A percentile compares a stretch with the other conserved stretches of the same genome.
Conservation (phyloP, 441 rosid species). For the Corymbia citriodora region DNA sequence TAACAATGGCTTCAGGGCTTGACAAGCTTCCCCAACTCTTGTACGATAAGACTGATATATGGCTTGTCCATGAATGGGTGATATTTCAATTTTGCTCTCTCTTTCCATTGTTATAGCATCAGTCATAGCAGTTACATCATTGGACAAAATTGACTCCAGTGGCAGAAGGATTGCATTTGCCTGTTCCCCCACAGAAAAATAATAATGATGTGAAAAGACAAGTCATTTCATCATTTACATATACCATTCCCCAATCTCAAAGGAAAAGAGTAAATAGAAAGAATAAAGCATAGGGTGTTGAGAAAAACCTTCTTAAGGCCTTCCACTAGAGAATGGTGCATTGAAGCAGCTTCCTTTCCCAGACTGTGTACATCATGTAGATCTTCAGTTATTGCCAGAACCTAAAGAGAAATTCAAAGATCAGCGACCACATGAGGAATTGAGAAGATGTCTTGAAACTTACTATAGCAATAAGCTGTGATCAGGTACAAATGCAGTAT, state of each 20-base stretch:
- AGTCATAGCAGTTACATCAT: constrained; percentile 88
- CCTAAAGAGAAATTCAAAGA: constrained; percentile 40
- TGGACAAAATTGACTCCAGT: constrained; percentile 67
- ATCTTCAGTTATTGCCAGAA: constrained; percentile 88
- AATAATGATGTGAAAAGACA: neutral
- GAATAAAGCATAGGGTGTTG: neutral
- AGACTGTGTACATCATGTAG: constrained; percentile 83
- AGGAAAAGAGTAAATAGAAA: constrained; percentile 1
- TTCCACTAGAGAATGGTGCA: constrained; percentile 71
- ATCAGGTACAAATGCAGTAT: neutral
- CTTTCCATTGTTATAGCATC: constrained; percentile 74
- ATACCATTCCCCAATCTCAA: neutral
- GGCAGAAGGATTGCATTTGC: constrained; percentile 83
- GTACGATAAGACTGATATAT: constrained; percentile 81
- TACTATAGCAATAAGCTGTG: neutral
- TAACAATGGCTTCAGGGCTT: constrained; percentile 56
- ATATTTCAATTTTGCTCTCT: constrained; percentile 78
- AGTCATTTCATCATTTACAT: neutral
- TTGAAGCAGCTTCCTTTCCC: constrained; percentile 86
- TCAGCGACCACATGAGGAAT: constrained; percentile 10
- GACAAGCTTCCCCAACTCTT: constrained; percentile 75
- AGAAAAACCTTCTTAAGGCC: constrained; percentile 74
- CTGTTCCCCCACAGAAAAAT: constrained; percentile 29
- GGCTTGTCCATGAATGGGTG: constrained; percentile 90
- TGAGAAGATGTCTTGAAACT: neutral